Conservation (phyloP, 139 green algal species). For the Chlamydomonas eustigma region DNA sequence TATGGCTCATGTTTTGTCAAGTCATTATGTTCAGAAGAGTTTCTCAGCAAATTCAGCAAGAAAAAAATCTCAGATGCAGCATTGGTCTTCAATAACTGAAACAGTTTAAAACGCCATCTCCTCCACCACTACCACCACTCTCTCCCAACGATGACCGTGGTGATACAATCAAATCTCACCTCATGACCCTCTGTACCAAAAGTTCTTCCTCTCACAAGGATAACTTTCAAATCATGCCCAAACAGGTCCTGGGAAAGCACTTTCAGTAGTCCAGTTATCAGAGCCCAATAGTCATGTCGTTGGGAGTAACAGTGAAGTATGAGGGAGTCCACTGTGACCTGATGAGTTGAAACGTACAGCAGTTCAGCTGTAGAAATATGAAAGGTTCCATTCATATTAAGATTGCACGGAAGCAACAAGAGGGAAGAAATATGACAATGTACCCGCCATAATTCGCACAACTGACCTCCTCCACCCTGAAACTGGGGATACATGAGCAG, state of each 20-base stretch:
- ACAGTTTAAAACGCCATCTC: too few relatives aligned
- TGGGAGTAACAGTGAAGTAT: slow-evolving; percentile 41
- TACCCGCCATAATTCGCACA: background rate
- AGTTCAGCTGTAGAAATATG: background rate
- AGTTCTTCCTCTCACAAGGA: too few relatives aligned
- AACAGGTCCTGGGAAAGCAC: slow-evolving; percentile 8
- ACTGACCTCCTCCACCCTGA: slow-evolving; percentile 34
- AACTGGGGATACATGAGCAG: slow-evolving; percentile 38
- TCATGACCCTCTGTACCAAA: too few relatives aligned
- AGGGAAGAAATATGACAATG: background rate
- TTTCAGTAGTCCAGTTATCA: slow-evolving; percentile 43
- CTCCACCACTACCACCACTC: too few relatives aligned
- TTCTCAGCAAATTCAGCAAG: too few relatives aligned
- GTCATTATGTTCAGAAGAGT: too few relatives aligned
- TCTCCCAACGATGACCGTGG: too few relatives aligned
- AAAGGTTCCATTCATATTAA: background rate
- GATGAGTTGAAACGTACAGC: background rate
- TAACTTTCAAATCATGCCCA: background rate
- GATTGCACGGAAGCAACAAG: background rate
- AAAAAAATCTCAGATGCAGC: too few relatives aligned
- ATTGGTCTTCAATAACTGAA: too few relatives aligned
- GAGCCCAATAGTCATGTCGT: slow-evolving; percentile 37
- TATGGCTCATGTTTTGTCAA: too few relatives aligned
- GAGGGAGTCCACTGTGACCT: slow-evolving; percentile 36
- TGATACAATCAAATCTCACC: too few relatives aligned